Conservation (phyloP, 768 basidiomycete genomes). For the Macrolepiota albuminosa region DNA sequence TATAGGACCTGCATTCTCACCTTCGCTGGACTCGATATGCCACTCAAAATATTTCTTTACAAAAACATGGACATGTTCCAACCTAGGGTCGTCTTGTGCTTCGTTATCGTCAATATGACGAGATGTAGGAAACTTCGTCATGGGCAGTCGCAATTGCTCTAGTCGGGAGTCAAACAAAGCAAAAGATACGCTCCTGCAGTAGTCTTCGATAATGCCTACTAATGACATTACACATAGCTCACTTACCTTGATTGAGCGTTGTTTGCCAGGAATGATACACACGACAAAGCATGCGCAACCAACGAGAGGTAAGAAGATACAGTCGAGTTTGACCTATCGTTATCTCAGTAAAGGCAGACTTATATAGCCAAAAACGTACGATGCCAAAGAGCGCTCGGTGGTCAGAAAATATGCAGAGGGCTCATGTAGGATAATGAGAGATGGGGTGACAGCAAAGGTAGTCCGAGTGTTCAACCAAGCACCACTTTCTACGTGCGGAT, state of each 20-base stretch:
- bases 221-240: background rate
- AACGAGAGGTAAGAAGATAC: conserved; percentile 22
- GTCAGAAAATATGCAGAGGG: conserved; percentile 48
- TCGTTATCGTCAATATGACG: conserved; percentile 5
- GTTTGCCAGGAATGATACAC: conserved; percentile 13
- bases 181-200: conserved; percentile 24
- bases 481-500: conserved; percentile 16
- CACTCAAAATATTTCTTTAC: conserved; percentile 55
- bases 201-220: background rate
- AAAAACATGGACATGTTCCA: conserved; percentile 34
- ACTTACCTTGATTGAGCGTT: conserved; percentile 2
- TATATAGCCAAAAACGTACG: conserved; percentile 4
- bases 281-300: conserved; percentile 18
- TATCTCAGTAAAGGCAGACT: background rate
- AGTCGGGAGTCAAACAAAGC: conserved; percentile 60
- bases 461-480: conserved; percentile 21
- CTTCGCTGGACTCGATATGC: conserved; percentile 38
- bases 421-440: conserved; percentile 57
- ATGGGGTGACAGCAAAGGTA: conserved; percentile 31
- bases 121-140: conserved; percentile 28
- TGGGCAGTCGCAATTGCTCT: conserved; percentile 44
- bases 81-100: conserved; percentile 9
- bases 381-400: background rate
- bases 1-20: conserved; percentile 20
- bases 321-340: conserved; percentile 14